phyloP scores from a whole-genome alignment of 192 early-diverging fungal species.

The Allomyces macrogynus region DNA sequence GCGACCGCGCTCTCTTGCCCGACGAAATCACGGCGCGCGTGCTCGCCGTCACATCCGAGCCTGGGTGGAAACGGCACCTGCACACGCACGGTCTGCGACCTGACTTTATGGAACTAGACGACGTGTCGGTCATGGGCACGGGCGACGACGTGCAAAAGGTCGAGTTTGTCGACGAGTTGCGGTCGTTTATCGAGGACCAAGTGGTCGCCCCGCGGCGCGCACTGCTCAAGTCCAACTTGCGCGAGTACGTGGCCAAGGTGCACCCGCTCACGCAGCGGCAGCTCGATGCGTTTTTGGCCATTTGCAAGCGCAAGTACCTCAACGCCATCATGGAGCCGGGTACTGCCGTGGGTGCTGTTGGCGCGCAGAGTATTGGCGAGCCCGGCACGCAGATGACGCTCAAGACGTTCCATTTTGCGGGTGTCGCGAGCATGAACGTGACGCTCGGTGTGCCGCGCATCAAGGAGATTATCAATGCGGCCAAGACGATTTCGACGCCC shows the following conservation, averaged over 20 bases:
- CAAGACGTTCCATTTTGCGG: slow-evolving; percentile 99
- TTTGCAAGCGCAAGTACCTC: slow-evolving; percentile 66
- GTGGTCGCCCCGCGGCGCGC: slow-evolving; percentile 32
- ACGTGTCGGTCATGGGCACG: slow-evolving; percentile 23
- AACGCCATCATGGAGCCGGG: slow-evolving; percentile 86
- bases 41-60: background rate
- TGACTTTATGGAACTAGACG: slow-evolving; percentile 24
- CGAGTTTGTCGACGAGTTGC: slow-evolving; percentile 39
- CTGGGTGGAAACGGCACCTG: too few species aligned
- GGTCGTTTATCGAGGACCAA: slow-evolving; percentile 31
- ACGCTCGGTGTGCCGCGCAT: slow-evolving; percentile 98
- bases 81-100: slow-evolving; percentile 8
- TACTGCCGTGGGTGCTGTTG: slow-evolving; percentile 88
- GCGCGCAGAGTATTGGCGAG: slow-evolving; percentile 93
- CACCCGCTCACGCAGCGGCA: slow-evolving; percentile 51
- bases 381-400: slow-evolving; percentile 99
- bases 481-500: slow-evolving; percentile 86
- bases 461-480: slow-evolving; percentile 99
- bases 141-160: slow-evolving; percentile 18
- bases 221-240: slow-evolving; percentile 26
- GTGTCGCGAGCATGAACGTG: slow-evolving; percentile 97
- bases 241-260: slow-evolving; percentile 14
- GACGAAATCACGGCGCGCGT: slow-evolving; percentile 32
- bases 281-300: slow-evolving; percentile 48
- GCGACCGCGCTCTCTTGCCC: slow-evolving; percentile 30